Evolutionary conservation across 805 yeast genomes (phyloP).

Genomic region (Candida sphagnicola): DNA sequence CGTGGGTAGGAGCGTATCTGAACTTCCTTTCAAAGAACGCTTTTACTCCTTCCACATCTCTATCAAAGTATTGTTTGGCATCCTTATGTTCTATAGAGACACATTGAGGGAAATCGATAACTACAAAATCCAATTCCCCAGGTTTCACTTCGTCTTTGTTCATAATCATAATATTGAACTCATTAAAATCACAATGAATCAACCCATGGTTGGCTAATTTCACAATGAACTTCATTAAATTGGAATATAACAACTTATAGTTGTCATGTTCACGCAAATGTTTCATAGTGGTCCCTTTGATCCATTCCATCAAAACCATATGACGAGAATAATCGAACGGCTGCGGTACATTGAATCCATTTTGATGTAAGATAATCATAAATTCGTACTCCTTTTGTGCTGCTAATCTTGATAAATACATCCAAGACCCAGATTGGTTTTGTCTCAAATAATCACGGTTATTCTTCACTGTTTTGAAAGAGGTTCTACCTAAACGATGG

Average conservation of each 20-base stretch:
- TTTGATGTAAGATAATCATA: constrained; percentile 67
- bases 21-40: constrained; percentile 77
- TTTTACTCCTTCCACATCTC: constrained; percentile 91
- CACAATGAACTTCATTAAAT: constrained; percentile 83
- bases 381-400: constrained; percentile 92
- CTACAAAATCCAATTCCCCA: constrained; percentile 69
- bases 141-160: constrained; percentile 49
- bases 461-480: constrained; percentile 87
- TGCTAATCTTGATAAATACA: constrained; percentile 83
- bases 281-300: constrained; percentile 88
- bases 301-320: constrained; percentile 87
- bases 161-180: constrained; percentile 86
- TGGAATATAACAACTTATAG: constrained; percentile 70
- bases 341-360: constrained; percentile 81
- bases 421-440: constrained; percentile 82
- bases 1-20: constrained; percentile 65
- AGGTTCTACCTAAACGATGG: constrained; percentile 90
- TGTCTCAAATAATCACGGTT: constrained; percentile 86
- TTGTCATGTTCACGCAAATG: constrained; percentile 68
- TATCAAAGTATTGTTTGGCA: constrained; percentile 80
- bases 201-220: constrained; percentile 82
- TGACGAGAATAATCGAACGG: constrained; percentile 91
- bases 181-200: constrained; percentile 97
- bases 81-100: constrained; percentile 87
- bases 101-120: constrained; percentile 98